These are phyloP conservation scores for Monosporascus sp. DNA, from an alignment of 2,329 filamentous ascomycete genomes.

Conservation along the genomic window DNA sequence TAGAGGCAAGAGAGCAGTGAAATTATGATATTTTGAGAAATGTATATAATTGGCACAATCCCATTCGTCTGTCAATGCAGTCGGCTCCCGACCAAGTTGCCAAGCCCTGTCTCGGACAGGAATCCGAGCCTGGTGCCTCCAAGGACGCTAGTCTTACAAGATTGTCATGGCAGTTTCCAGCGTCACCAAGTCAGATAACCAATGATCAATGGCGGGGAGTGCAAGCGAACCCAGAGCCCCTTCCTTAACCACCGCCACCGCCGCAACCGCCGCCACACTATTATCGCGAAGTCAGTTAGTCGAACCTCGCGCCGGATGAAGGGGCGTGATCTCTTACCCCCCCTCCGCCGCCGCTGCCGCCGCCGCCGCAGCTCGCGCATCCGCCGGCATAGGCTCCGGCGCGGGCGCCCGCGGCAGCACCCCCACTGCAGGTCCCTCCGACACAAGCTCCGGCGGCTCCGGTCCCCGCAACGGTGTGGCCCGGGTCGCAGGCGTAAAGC, in stretches of 20 bases:
- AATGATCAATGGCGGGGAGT: too few species aligned
- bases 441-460: slow-evolving; percentile 38
- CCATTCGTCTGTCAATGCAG: too few species aligned
- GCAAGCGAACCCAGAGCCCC: background rate
- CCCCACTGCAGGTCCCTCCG: slow-evolving; percentile 43
- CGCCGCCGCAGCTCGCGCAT: slow-evolving; percentile 22
- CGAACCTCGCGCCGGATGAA: background rate
- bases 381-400: slow-evolving; percentile 25
- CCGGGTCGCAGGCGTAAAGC: slow-evolving; percentile 42
- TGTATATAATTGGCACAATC: too few species aligned
- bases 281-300: slow-evolving; percentile 3
- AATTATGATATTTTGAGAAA: too few species aligned
- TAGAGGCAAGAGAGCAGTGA: too few species aligned
- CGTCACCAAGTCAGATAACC: too few species aligned
- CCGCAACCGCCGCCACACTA: slow-evolving; percentile 16
- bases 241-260: slow-evolving; percentile 1
- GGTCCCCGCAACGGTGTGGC: slow-evolving; percentile 25
- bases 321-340: slow-evolving; percentile 7
- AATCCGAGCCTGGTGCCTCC: too few species aligned
- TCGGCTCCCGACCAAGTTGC: too few species aligned
- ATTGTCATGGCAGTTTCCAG: too few species aligned
- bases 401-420: slow-evolving; percentile 33
- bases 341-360: slow-evolving; percentile 20
- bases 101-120: too few species aligned
- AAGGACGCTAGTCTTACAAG: too few species aligned